phyloP scores from a whole-genome alignment of 768 basidiomycete species.

The Hypsizygus marmoreus region DNA sequence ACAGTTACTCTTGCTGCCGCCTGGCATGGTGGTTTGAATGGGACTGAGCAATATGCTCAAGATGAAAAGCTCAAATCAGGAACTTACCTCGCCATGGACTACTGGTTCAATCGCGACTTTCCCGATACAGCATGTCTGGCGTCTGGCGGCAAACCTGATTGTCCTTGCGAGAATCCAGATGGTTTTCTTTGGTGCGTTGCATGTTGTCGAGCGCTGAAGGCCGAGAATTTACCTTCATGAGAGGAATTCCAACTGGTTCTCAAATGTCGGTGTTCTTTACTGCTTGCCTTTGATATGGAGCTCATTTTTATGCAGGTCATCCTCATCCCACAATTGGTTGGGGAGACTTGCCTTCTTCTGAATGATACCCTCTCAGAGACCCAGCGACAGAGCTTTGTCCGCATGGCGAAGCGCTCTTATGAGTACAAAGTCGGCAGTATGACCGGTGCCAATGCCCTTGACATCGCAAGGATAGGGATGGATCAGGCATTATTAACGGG shows the following conservation, averaged over 20 bases:
- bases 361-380: conserved; percentile 33
- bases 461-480: conserved; percentile 64
- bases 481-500: conserved; percentile 45
- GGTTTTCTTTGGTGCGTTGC: conserved; percentile 29
- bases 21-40: conserved; percentile 49
- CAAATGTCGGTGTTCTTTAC: conserved; percentile 35
- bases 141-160: conserved; percentile 41
- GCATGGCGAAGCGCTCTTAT: conserved; percentile 46
- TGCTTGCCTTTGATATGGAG: neutral
- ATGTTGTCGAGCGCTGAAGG: neutral
- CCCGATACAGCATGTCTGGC: conserved; percentile 46
- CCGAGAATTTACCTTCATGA: neutral
- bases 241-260: conserved; percentile 61
- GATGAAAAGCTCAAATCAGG: conserved; percentile 32
- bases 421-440: conserved; percentile 42
- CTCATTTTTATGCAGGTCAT: conserved; percentile 39
- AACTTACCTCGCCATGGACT: conserved; percentile 44
- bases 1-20: conserved; percentile 50
- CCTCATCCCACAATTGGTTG: conserved; percentile 50
- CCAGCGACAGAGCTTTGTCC: conserved; percentile 36
- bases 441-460: conserved; percentile 58
- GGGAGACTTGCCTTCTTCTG: conserved; percentile 49
- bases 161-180: conserved; percentile 50
- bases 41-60: conserved; percentile 37
- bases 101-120: conserved; percentile 57